Evolutionary conservation across 148 eudicot genomes (phyloP).

Genomic region (Cornus kousa): DNA sequence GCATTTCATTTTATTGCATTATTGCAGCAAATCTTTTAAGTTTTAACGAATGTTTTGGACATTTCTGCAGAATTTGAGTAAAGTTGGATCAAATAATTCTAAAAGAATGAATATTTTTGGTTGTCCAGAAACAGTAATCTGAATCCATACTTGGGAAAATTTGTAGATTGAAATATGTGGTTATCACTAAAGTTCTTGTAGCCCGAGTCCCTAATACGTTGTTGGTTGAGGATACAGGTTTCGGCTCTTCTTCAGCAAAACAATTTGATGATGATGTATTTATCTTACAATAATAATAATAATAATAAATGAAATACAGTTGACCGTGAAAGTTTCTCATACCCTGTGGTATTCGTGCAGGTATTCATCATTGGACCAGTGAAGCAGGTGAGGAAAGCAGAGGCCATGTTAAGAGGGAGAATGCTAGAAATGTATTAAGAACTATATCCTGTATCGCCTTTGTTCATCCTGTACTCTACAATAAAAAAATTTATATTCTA

Average conservation of each 20-base stretch:
- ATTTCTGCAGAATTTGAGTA: too few species aligned
- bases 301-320: not conserved
- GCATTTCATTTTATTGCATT: not conserved
- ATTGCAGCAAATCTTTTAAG: not conserved
- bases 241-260: too few species aligned
- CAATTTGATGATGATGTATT: not conserved
- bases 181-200: too few species aligned
- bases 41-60: not conserved
- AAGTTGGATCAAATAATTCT: too few species aligned
- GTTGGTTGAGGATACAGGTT: not conserved
- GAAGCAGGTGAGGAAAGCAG: slow-evolving; percentile 82
- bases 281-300: too few species aligned
- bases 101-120: not conserved
- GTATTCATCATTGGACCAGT: slow-evolving; percentile 80
- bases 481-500: not conserved
- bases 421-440: slow-evolving; percentile 49
- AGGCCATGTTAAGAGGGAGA: slow-evolving; percentile 81
- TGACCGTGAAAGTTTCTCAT: not conserved
- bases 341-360: slow-evolving; percentile 28
- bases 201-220: not conserved
- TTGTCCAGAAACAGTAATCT: not conserved
- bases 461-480: not conserved
- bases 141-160: not conserved
- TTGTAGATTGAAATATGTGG: too few species aligned
- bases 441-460: not conserved